phyloP scores from a whole-genome alignment of 2,329 filamentous ascomycete species.

The Paecilomyces niveus region DNA sequence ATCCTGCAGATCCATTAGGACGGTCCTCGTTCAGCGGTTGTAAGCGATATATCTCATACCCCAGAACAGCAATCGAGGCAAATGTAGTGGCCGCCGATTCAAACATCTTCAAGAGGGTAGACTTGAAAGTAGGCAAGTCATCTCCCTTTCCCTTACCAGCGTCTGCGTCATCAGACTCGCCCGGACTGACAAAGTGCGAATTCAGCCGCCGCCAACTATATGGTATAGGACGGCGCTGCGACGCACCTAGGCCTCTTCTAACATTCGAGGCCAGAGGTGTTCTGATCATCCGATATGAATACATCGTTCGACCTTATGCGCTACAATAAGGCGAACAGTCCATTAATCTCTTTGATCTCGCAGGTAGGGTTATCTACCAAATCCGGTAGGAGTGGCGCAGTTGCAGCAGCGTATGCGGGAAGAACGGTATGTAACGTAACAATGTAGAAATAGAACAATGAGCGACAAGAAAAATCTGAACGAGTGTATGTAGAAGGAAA shows the following conservation, averaged over 20 bases:
- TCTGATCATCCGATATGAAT: neutral
- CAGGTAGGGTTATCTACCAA: neutral
- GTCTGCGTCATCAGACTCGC: slow-evolving; percentile 22
- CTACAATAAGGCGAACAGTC: neutral
- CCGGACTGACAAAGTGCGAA: slow-evolving; percentile 15
- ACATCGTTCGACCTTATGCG: neutral
- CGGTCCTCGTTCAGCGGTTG: neutral
- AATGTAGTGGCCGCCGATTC: slow-evolving; percentile 70
- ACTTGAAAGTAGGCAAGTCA: slow-evolving; percentile 25
- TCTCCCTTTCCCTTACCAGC: slow-evolving; percentile 13
- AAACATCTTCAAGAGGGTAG: slow-evolving; percentile 54
- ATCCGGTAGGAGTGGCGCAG: neutral
- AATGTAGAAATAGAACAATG: neutral
- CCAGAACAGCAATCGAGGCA: slow-evolving; percentile 66
- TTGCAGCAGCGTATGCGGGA: neutral
- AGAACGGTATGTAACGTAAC: neutral
- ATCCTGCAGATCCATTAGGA: slow-evolving; percentile 23
- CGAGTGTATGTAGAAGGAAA: neutral
- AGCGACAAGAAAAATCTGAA: neutral
- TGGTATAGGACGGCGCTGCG: neutral
- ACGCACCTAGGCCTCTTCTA: neutral
- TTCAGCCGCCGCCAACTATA: slow-evolving; percentile 12
- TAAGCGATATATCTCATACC: slow-evolving; percentile 50
- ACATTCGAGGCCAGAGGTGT: neutral
- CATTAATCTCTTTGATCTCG: neutral